Conservation (phyloP, 116 monocot species). For the Posidonia oceanica region DNA sequence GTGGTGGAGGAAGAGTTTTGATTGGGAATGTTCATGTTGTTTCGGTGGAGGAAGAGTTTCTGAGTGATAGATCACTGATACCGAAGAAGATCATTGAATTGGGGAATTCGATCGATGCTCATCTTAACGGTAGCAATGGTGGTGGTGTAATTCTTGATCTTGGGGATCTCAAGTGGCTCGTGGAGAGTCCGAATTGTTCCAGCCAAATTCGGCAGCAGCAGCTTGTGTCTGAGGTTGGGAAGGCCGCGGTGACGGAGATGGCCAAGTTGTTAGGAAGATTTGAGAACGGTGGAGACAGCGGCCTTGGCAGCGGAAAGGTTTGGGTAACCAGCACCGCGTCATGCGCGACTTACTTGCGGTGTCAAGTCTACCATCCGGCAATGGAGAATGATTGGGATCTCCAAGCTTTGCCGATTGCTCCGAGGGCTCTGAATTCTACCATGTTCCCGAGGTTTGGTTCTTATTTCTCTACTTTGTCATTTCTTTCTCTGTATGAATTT, state of each 20-base stretch:
- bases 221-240: conserved; percentile 24
- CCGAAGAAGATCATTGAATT: conserved; percentile 34
- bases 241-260: conserved; percentile 53
- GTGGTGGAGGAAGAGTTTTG: conserved; percentile 8
- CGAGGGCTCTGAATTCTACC: conserved; percentile 11
- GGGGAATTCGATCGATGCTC: conserved; percentile 18
- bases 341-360: conserved; percentile 81
- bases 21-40: conserved; percentile 18
- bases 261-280: conserved; percentile 22
- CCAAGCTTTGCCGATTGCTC: conserved; percentile 61
- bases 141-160: conserved; percentile 49
- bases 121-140: conserved; percentile 6
- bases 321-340: conserved; percentile 70
- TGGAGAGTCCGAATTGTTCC: conserved; percentile 20
- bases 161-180: conserved; percentile 85
- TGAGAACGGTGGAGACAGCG: conserved; percentile 2
- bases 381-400: conserved; percentile 91
- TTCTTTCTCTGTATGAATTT: background rate
- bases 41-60: conserved; percentile 26
- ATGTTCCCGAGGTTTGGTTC: conserved; percentile 25
- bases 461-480: background rate
- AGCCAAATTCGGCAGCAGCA: conserved; percentile 4
- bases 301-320: conserved; percentile 9
- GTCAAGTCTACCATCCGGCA: conserved; percentile 70
- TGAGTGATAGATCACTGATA: conserved; percentile 7